A percentile compares a stretch with the other conserved stretches of the same genome.
phyloP scores from a whole-genome alignment of 805 yeast genomes.

The Candida ovalis region DNA sequence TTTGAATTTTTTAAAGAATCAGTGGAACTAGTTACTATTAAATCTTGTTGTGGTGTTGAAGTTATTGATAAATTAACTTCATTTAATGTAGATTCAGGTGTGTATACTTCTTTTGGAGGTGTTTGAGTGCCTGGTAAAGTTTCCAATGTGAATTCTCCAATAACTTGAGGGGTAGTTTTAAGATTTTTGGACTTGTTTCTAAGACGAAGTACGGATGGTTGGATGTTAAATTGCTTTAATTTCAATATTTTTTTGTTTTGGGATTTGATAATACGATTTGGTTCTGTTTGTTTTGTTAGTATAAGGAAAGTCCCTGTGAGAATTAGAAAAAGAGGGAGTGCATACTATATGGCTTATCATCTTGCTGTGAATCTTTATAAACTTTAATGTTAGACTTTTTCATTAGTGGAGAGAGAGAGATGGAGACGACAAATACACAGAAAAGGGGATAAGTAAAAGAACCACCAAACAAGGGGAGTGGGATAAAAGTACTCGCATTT shows the following conservation, averaged over 20 bases:
- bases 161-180: conserved; percentile 4
- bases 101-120: conserved; percentile 15
- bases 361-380: background rate
- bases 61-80: conserved; percentile 15
- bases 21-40: background rate
- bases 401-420: background rate
- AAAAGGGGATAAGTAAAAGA: background rate
- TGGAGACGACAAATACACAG: no score
- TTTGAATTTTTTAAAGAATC: background rate
- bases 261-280: no score
- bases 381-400: background rate
- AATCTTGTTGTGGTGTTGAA: conserved; percentile 11
- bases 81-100: conserved; percentile 13
- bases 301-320: no score
- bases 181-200: background rate
- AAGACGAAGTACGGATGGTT: background rate
- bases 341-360: no score
- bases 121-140: conserved; percentile 19
- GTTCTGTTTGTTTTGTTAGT: no score
- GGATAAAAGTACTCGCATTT: background rate
- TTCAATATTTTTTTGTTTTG: no score
- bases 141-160: conserved; percentile 18
- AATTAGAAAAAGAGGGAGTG: no score
- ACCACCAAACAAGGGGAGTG: conserved; percentile 1
- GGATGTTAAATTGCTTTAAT: no score